Percentiles rank a stretch among this genome's conserved stretches.
These are phyloP conservation scores for Fusarium poae DNA, from an alignment of 2,329 filamentous ascomycete genomes.

Conservation along the genomic window DNA sequence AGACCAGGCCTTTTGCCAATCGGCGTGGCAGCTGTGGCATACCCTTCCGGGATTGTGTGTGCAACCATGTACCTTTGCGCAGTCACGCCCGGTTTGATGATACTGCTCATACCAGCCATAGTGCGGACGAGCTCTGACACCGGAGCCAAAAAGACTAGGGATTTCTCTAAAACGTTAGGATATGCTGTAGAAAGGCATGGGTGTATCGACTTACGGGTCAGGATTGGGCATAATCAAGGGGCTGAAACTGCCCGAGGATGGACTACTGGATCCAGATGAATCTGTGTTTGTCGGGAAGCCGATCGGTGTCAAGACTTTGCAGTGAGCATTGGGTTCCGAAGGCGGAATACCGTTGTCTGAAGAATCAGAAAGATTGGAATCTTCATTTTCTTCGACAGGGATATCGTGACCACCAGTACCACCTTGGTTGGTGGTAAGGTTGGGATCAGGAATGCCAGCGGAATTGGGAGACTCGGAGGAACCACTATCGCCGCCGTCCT, in stretches of 20 bases:
- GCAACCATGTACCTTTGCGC: constrained; percentile 40
- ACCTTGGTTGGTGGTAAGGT: not conserved
- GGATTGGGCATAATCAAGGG: constrained; percentile 1
- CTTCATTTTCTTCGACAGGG: too few species aligned
- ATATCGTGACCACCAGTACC: not conserved
- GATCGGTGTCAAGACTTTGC: not conserved
- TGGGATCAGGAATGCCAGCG: not conserved
- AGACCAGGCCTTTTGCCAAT: constrained; percentile 40
- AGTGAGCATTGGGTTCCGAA: not conserved
- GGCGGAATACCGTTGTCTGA: not conserved
- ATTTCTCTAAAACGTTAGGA: constrained; percentile 38
- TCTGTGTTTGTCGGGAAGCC: not conserved
- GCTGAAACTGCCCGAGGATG: constrained; percentile 7
- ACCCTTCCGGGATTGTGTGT: constrained; percentile 11
- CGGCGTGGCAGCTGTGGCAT: constrained; percentile 41
- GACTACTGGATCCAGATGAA: not conserved
- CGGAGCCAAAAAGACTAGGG: constrained; percentile 33
- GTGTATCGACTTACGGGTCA: constrained; percentile 14
- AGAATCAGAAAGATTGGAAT: not conserved
- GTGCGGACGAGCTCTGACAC: constrained; percentile 18
- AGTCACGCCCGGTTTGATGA: constrained; percentile 35
- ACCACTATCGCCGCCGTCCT: not conserved
- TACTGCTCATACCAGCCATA: constrained; percentile 46
- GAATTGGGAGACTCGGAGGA: not conserved
- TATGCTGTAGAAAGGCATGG: not conserved